Conservation (phyloP, 1,139 yeast species). For the Casaregolazyma suthepensis region DNA sequence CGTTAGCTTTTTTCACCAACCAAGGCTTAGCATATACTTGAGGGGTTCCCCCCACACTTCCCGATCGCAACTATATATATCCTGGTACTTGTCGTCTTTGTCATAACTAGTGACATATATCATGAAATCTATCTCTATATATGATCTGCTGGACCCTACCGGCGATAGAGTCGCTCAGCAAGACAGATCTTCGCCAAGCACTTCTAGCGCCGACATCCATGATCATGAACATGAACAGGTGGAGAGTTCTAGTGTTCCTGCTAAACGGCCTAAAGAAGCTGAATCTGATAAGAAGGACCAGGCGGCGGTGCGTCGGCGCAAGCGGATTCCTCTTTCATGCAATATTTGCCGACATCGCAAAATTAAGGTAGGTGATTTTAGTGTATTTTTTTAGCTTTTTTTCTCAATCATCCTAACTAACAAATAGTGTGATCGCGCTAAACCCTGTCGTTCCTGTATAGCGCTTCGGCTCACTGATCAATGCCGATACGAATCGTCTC, state of each 20-base stretch:
- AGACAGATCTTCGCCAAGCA: background rate
- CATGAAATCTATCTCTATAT: slow-evolving; percentile 6
- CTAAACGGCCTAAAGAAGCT: background rate
- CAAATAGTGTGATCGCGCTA: slow-evolving; percentile 19
- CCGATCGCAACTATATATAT: background rate
- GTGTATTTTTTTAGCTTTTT: background rate
- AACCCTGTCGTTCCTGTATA: slow-evolving; percentile 23
- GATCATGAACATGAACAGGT: background rate
- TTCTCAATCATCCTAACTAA: background rate
- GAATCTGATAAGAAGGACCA: background rate
- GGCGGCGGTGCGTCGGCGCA: slow-evolving; percentile 11
- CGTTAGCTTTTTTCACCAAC: no score
- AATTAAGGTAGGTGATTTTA: slow-evolving; percentile 15
- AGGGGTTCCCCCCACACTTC: background rate
- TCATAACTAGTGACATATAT: background rate
- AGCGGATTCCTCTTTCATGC: slow-evolving; percentile 23
- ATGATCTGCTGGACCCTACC: slow-evolving; percentile 8
- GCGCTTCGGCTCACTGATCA: slow-evolving; percentile 14
- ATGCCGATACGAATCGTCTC: slow-evolving; percentile 17
- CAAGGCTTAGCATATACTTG: background rate
- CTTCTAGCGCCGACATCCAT: background rate
- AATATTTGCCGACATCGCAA: slow-evolving; percentile 23
- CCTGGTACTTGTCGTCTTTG: background rate
- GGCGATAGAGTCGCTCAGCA: background rate
- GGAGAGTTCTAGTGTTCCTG: background rate